Conservation (phyloP, 2,329 filamentous ascomycete genomes). For the Fusarium sacchari region DNA sequence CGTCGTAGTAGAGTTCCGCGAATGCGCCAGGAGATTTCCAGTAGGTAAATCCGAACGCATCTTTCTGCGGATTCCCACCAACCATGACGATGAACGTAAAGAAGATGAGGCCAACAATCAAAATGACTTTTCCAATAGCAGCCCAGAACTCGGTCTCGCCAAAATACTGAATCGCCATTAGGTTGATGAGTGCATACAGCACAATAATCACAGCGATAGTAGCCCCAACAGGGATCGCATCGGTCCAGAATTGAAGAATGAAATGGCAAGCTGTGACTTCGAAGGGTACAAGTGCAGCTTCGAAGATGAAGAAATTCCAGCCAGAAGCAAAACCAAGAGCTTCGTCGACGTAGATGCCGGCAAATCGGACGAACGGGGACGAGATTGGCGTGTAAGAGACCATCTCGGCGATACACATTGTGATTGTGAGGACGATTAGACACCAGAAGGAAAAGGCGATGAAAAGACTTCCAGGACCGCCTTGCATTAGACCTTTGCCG, state of each 20-base stretch:
- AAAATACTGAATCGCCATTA: conserved; percentile 79
- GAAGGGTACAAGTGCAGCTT: conserved; percentile 74
- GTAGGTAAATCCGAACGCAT: conserved; percentile 76
- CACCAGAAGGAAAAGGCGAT: conserved; percentile 71
- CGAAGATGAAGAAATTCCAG: conserved; percentile 79
- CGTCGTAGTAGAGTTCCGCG: conserved; percentile 70
- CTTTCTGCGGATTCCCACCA: conserved; percentile 78
- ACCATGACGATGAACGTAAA: conserved; percentile 88
- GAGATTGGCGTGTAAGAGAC: conserved; percentile 80
- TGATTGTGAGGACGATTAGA: conserved; percentile 68
- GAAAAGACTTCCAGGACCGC: conserved; percentile 68
- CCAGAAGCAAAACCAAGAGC: conserved; percentile 78
- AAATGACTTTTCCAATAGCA: conserved; percentile 75
- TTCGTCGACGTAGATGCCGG: conserved; percentile 78
- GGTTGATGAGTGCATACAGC: conserved; percentile 67
- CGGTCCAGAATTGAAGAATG: conserved; percentile 71
- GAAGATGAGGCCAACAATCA: conserved; percentile 75
- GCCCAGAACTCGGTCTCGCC: conserved; percentile 82
- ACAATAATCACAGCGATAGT: conserved; percentile 66
- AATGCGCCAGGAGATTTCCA: conserved; percentile 78
- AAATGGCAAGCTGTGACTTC: conserved; percentile 73
- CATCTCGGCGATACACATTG: conserved; percentile 76
- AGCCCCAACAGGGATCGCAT: conserved; percentile 66
- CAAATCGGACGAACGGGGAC: conserved; percentile 81
- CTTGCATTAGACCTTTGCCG: conserved; percentile 65